Evolutionary conservation across 768 basidiomycete species (phyloP).

Genomic region (Lentinula detonsa): DNA sequence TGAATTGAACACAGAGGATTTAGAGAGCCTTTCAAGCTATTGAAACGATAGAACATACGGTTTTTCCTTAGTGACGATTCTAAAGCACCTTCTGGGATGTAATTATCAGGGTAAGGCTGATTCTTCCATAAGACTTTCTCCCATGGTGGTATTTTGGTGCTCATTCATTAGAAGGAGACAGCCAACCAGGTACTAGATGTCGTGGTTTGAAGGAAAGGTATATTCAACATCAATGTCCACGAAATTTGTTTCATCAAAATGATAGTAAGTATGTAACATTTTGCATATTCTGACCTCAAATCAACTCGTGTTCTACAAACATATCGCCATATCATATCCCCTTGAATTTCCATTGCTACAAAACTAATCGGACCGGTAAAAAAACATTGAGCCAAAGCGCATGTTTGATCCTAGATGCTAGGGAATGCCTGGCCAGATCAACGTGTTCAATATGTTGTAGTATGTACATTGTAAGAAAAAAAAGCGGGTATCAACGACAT

Average conservation of each 20-base stretch:
- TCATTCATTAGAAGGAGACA: slow-evolving; percentile 15
- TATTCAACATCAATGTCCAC: background rate
- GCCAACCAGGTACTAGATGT: background rate
- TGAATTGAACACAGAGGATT: background rate
- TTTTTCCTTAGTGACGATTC: slow-evolving; percentile 74
- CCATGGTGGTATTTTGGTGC: slow-evolving; percentile 34
- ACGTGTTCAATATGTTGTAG: background rate
- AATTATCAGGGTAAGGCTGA: slow-evolving; percentile 77
- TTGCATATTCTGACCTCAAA: background rate
- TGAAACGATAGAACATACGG: slow-evolving; percentile 40
- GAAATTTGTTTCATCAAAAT: background rate
- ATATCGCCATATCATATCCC: background rate
- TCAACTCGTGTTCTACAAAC: background rate
- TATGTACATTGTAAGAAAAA: background rate
- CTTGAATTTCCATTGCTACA: background rate
- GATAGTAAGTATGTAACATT: too few relatives aligned
- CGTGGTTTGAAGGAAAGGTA: background rate
- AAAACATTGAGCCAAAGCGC: background rate
- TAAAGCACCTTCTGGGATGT: slow-evolving; percentile 71
- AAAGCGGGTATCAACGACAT: background rate
- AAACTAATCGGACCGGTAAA: background rate
- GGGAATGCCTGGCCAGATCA: background rate
- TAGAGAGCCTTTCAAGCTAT: background rate
- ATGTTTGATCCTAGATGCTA: background rate
- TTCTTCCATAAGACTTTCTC: slow-evolving; percentile 75